Evolutionary conservation across 768 basidiomycete genomes (phyloP).

Genomic region (Kwoniella sp.): DNA sequence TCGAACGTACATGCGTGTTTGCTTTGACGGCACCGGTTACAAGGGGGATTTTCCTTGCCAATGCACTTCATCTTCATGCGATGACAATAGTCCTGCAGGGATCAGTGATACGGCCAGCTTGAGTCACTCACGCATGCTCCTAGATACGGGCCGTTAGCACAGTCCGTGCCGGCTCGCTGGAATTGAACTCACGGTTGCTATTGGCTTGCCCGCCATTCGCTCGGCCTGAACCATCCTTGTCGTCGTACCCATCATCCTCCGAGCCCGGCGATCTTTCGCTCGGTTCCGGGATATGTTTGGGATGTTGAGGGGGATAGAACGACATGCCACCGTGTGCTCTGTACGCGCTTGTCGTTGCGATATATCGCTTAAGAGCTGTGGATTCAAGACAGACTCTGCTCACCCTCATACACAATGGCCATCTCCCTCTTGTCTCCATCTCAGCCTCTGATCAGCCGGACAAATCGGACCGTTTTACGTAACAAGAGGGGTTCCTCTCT

Average conservation of each 20-base stretch:
- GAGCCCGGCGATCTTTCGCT: conserved; percentile 11
- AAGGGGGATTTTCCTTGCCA: conserved; percentile 40
- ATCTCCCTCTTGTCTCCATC: too few relatives aligned
- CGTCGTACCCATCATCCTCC: conserved; percentile 11
- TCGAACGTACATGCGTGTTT: conserved; percentile 41
- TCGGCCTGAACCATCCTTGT: background rate
- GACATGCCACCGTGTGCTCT: too few relatives aligned
- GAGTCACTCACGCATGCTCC: conserved; percentile 22
- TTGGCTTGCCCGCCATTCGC: background rate
- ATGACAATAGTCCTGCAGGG: conserved; percentile 37
- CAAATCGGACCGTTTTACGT: too few relatives aligned
- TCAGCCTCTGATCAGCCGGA: too few relatives aligned
- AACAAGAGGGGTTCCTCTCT: too few relatives aligned
- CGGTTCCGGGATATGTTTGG: background rate
- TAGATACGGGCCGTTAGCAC: background rate
- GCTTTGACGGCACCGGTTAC: conserved; percentile 35
- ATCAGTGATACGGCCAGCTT: background rate
- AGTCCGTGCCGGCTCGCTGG: background rate
- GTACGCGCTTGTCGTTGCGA: too few relatives aligned
- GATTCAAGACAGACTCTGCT: too few relatives aligned
- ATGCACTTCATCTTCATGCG: conserved; percentile 47
- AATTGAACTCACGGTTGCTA: background rate
- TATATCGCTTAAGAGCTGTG: too few relatives aligned
- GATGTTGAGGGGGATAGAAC: too few relatives aligned
- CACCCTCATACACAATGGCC: too few relatives aligned